Conservation (phyloP, 192 early-diverging fungal genomes). For the Funneliformis geosporum region DNA sequence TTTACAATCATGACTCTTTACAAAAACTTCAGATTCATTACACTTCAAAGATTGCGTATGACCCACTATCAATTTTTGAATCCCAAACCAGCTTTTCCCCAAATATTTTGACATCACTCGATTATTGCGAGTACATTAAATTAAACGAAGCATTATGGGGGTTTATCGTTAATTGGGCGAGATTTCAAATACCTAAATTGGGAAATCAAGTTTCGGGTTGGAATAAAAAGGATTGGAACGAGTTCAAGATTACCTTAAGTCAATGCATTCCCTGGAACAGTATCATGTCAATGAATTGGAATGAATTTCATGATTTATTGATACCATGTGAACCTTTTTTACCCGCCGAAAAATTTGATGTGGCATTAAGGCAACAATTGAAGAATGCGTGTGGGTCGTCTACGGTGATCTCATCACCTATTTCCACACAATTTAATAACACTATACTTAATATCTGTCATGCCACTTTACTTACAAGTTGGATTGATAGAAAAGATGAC, state of each 20-base stretch:
- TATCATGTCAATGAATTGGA: not conserved
- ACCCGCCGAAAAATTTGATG: not conserved
- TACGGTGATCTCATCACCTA: not conserved
- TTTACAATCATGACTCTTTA: not conserved
- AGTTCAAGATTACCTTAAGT: not conserved
- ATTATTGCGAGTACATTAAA: conserved; percentile 2
- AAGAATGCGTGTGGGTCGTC: not conserved
- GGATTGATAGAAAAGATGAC: conserved; percentile 6
- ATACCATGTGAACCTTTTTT: conserved; percentile 15
- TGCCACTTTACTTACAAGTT: conserved; percentile 11
- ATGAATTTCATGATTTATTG: conserved; percentile 15
- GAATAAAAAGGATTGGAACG: conserved; percentile 5
- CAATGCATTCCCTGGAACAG: conserved; percentile 14
- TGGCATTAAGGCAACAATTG: not conserved
- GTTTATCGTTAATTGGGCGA: conserved; percentile 11
- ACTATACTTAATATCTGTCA: conserved; percentile 23
- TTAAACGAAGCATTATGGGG: not conserved
- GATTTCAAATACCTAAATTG: conserved; percentile 11
- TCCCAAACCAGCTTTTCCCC: not conserved
- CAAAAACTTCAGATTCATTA: conserved; percentile 10
- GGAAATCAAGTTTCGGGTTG: not conserved
- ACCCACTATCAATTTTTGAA: not conserved
- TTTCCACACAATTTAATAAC: not conserved
- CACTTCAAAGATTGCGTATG: not conserved
- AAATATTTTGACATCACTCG: not conserved